Percentiles rank a stretch among this genome's conserved stretches.
These are phyloP conservation scores for Bjerkandera adusta DNA, from an alignment of 1,284 basidiomycete genomes.

Conservation along the genomic window DNA sequence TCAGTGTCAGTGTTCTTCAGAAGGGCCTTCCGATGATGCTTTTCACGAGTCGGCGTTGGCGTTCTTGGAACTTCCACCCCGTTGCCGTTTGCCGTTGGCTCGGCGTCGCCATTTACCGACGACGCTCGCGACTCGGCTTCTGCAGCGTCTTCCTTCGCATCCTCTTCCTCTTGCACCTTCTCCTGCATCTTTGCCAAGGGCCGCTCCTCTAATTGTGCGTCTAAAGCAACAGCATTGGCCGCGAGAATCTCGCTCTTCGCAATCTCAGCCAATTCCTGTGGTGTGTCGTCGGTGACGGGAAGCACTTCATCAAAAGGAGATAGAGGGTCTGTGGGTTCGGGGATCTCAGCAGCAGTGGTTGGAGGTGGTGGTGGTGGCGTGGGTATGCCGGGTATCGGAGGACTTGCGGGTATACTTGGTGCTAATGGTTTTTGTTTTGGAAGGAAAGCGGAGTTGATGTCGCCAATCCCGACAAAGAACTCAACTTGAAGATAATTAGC, in stretches of 20 bases:
- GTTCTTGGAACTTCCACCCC: conserved; percentile 13
- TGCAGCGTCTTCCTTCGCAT: conserved; percentile 22
- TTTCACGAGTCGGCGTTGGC: conserved; percentile 21
- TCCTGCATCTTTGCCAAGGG: conserved; percentile 90
- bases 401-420: conserved; percentile 29
- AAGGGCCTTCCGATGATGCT: conserved; percentile 62
- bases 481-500: conserved; percentile 61
- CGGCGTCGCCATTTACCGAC: background rate
- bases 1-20: conserved; percentile 90
- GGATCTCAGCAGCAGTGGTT: conserved; percentile 17
- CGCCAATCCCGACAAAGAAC: conserved; percentile 98
- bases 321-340: conserved; percentile 21
- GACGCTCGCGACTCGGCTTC: conserved; percentile 17
- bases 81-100: conserved; percentile 9
- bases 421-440: conserved; percentile 68
- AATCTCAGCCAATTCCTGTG: conserved; percentile 42
- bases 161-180: conserved; percentile 53
- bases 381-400: conserved; percentile 18
- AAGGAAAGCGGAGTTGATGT: conserved; percentile 94
- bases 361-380: conserved; percentile 16
- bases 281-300: conserved; percentile 15
- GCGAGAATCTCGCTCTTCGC: conserved; percentile 55
- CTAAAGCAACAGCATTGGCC: conserved; percentile 69
- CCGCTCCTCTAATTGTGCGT: conserved; percentile 83
- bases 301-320: too few relatives aligned